Evolutionary conservation across 805 yeast genomes (phyloP), one percentile per base, ranked within the genome.

Genomic region (Metschnikowia proteae): DNA sequence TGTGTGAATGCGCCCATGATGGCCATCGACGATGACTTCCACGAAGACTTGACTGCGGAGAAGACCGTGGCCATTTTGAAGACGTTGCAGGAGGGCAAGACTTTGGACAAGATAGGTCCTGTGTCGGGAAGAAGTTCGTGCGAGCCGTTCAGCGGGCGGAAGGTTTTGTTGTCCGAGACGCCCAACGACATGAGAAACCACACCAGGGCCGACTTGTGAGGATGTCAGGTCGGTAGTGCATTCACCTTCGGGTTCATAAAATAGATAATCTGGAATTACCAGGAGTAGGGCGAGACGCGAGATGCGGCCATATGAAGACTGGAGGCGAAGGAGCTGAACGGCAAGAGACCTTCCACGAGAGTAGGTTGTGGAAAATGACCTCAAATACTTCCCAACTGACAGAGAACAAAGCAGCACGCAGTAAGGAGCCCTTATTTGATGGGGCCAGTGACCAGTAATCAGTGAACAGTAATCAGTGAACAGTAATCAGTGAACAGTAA

Each of bases 1-100:
- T 88, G 96, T 75, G 90, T 88, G 44, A 88, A 88, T 66, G 96
- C 87, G 6, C 96, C 96, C 46, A 88, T 88, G 88, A 74, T 88
- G 47, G 95, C 88, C 52, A 71, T 88, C 46, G 87, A 86, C 67
- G 96, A 88, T 68, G 90, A 85, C 64, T 88, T 74, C 70, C 84
- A 76, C 62, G 96, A 88, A 71, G 96, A 88, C 67, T 76, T 88
- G 68, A 84, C 91, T 32, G 75, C 82, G 25, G 85, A 84, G 54
- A 76, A 79, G 40, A 80, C 86, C 27, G 76, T 79, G 32, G 74
- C 76, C 52, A 65, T 88, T 40, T 76, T 88, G 63, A 76, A 82
- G 54, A 81, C 77, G 47, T 73, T 87, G 54, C 81, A 80, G 64
- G 75, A 68, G 28, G 96, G 92, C 49, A 78, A 80, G 62, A 72